Base-by-base conservation (phyloP, 2,329 filamentous ascomycete genomes). In the Epichloe coenophiala region DNA sequence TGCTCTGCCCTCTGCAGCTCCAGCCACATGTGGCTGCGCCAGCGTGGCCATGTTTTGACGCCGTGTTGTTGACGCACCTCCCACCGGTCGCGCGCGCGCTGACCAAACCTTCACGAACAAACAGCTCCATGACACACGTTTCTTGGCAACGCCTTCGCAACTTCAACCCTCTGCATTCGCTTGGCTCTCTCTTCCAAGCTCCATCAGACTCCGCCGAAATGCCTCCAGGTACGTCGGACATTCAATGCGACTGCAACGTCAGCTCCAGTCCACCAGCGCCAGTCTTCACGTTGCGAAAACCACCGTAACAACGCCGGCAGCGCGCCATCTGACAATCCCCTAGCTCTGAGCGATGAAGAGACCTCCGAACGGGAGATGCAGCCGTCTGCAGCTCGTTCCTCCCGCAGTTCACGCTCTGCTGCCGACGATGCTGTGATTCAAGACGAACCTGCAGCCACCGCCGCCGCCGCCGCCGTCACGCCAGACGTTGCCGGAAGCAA, bases 341-440 rank as follows among this genome's bases (percentile, higher is more conserved):
- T 48, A 69, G 67, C 67, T 38, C 58, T 69, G 12, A 69, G 67
- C 55, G 67, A 69, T 47, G 60, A 63, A 3, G 63, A 66, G 41
- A 54, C 60, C 42, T 66, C 65, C 12, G 68, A 68, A 21, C 53
- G 57, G 43, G 64, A 64, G 40, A 48, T 55, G 15, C 56, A 56
- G 19, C 17, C 37, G 17, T 23, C 37, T 17, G 59, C 60, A 23
- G 48, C 54, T 23, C 59, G 55, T n/a, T 52, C 52, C 19, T 58
- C 54, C 12, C 59, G 59, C 53, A 61, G 60, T 23, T 62, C 63
- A 4, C 43, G 47, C 2, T 61, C 61, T 5, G 45, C 45, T 9
- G 48, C 53, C 13, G 55, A 49, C 15, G 53, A 57, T 43, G 17
- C 36, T 31, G 27, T 11, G 27, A 11, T 31, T 31, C 27, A 31